These are phyloP conservation scores for Priceomyces carsonii DNA, from an alignment of 805 yeast genomes.

Conservation along the genomic window DNA sequence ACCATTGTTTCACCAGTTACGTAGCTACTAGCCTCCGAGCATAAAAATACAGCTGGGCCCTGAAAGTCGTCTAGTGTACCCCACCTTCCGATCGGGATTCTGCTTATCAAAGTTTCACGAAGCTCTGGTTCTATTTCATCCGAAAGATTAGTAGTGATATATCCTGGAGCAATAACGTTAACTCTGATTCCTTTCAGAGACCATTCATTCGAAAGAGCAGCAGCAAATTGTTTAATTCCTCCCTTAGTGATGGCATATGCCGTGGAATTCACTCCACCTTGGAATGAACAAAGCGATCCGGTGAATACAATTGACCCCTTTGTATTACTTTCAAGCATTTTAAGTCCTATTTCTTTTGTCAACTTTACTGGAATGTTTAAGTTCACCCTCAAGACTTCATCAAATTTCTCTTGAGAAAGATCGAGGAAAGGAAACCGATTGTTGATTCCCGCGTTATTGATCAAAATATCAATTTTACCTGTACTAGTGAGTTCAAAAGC, in stretches of 20 bases:
- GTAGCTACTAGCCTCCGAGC: conserved; percentile 67
- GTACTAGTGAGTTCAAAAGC: conserved; percentile 28
- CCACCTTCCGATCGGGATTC: conserved; percentile 64
- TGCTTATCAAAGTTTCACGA: conserved; percentile 1
- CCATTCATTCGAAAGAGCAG: conserved; percentile 47
- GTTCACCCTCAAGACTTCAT: conserved; percentile 42
- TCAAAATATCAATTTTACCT: conserved; percentile 37
- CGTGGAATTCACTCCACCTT: conserved; percentile 39
- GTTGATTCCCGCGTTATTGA: conserved; percentile 47
- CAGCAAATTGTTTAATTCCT: conserved; percentile 38
- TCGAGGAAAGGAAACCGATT: conserved; percentile 30
- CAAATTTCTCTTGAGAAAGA: conserved; percentile 38
- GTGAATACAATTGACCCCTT: conserved; percentile 45
- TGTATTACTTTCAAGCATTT: conserved; percentile 29
- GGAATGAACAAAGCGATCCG: conserved; percentile 42
- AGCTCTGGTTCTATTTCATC: conserved; percentile 61
- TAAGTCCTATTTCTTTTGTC: conserved; percentile 37
- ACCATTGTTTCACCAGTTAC: conserved; percentile 76
- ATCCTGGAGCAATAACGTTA: conserved; percentile 73
- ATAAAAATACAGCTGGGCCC: conserved; percentile 67
- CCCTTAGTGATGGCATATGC: conserved; percentile 47
- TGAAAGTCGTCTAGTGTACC: conserved; percentile 76
- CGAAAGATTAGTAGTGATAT: conserved; percentile 71
- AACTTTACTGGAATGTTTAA: conserved; percentile 36
- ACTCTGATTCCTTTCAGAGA: conserved; percentile 56